Percentiles rank a stretch among this genome's conserved stretches.
These are phyloP conservation scores for Ceratocystis albifundus DNA, from an alignment of 2,329 filamentous ascomycete genomes.

Conservation along the genomic window DNA sequence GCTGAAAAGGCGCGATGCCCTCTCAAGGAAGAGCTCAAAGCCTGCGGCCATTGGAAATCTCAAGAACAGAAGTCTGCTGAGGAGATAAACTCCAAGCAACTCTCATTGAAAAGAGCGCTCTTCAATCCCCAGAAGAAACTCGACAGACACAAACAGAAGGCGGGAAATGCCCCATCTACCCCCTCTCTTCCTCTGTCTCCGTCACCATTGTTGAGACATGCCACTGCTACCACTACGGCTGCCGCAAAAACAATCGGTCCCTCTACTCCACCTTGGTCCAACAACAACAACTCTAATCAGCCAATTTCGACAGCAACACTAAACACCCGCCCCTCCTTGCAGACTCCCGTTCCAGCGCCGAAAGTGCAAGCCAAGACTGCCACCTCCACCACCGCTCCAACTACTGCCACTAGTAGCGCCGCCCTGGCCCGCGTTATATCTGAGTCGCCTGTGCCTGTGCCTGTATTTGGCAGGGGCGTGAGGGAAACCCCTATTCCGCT, in stretches of 20 bases:
- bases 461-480: slow-evolving; percentile 1
- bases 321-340: neutral
- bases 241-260: neutral
- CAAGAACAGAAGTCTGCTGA: slow-evolving; percentile 1
- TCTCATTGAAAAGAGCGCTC: neutral
- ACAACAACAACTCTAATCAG: slow-evolving; percentile 10
- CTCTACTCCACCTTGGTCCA: slow-evolving; percentile 1
- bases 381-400: neutral
- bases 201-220: neutral
- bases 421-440: neutral
- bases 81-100: neutral
- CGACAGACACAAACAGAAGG: neutral
- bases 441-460: slow-evolving; percentile 3
- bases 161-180: neutral
- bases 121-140: neutral
- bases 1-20: neutral
- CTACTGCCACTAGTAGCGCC: neutral
- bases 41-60: neutral
- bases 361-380: neutral
- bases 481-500: neutral
- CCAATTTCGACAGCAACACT: slow-evolving; percentile 9
- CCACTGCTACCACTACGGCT: neutral
- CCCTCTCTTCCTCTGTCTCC: neutral
- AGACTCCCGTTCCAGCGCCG: slow-evolving; percentile 10
- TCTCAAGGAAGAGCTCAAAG: neutral